Evolutionary conservation across 257 asterid species (phyloP).

Genomic region (Solanum chiquidenum): DNA sequence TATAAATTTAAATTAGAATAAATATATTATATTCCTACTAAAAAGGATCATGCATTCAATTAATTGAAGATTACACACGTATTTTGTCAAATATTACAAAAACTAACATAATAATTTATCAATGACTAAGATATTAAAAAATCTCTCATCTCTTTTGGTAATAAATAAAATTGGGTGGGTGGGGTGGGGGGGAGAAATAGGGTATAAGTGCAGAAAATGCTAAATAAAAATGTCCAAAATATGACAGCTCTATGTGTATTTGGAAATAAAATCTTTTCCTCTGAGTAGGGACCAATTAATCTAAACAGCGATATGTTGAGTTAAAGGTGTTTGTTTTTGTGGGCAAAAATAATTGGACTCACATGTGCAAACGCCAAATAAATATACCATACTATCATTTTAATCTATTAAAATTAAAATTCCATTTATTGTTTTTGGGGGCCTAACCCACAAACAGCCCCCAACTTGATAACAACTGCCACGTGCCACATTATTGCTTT

Average conservation of each 20-base stretch:
- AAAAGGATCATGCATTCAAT: not conserved
- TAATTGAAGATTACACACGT: not conserved
- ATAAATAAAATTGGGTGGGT: not conserved
- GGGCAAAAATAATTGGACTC: conserved; percentile 11
- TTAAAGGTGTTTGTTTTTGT: conserved; percentile 19
- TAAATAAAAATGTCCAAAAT: conserved; percentile 40
- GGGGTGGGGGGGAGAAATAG: no score
- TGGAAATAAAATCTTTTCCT: not conserved
- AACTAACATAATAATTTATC: not conserved
- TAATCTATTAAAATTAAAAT: not conserved
- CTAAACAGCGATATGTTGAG: conserved; percentile 15
- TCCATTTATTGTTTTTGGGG: conserved; percentile 18
- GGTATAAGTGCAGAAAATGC: not conserved
- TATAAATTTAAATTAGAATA: not conserved
- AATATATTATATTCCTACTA: not conserved
- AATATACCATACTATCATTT: not conserved
- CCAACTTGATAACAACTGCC: conserved; percentile 22
- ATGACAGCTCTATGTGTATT: conserved; percentile 24
- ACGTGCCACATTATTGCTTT: conserved; percentile 7
- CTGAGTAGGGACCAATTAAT: conserved; percentile 9
- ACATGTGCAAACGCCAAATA: conserved; percentile 12
- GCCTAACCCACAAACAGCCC: conserved; percentile 16
- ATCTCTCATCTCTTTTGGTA: not conserved
- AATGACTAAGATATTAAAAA: not conserved
- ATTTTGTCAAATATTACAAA: not conserved